phyloP scores from a whole-genome alignment of 371 early-diverging fungal species.

The Circinella minor region DNA sequence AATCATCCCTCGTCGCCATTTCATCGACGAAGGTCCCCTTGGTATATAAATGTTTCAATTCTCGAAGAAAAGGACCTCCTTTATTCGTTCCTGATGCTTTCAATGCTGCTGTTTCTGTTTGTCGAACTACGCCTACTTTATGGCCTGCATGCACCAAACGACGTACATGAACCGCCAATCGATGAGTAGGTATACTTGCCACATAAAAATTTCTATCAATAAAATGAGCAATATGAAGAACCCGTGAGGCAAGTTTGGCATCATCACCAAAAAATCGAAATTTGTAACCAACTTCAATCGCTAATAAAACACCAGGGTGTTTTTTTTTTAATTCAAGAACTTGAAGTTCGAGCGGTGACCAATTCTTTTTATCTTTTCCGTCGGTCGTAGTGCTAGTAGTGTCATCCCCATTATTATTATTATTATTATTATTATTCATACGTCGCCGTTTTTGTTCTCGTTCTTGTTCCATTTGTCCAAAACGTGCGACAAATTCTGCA shows the following conservation, averaged over 20 bases:
- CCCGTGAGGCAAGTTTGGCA: constrained; percentile 69
- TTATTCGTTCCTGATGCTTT: constrained; percentile 80
- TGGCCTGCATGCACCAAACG: constrained; percentile 82
- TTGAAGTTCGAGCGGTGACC: constrained; percentile 85
- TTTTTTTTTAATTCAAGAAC: constrained; percentile 72
- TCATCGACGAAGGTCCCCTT: constrained; percentile 84
- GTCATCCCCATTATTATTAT: not conserved
- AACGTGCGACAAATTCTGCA: constrained; percentile 32
- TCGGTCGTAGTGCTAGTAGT: too few species aligned
- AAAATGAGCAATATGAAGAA: constrained; percentile 79
- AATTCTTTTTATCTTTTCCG: constrained; percentile 32
- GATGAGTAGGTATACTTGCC: constrained; percentile 80
- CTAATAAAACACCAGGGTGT: constrained; percentile 74
- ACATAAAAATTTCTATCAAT: constrained; percentile 79
- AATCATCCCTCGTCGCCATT: constrained; percentile 26
- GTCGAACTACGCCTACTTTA: constrained; percentile 87
- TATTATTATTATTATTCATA: constrained; percentile 14
- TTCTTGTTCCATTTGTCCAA: constrained; percentile 28
- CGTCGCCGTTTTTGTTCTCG: constrained; percentile 21
- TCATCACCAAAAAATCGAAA: constrained; percentile 84
- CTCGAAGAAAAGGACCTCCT: constrained; percentile 74
- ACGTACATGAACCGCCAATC: constrained; percentile 78
- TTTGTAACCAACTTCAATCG: constrained; percentile 91
- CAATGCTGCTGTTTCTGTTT: constrained; percentile 85
- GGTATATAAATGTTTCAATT: constrained; percentile 78